Percentiles rank a stretch among this genome's conserved stretches.
Evolutionary conservation across 495 filamentous ascomycete genomes (phyloP).

Genomic region (Corynascus novoguineensis): DNA sequence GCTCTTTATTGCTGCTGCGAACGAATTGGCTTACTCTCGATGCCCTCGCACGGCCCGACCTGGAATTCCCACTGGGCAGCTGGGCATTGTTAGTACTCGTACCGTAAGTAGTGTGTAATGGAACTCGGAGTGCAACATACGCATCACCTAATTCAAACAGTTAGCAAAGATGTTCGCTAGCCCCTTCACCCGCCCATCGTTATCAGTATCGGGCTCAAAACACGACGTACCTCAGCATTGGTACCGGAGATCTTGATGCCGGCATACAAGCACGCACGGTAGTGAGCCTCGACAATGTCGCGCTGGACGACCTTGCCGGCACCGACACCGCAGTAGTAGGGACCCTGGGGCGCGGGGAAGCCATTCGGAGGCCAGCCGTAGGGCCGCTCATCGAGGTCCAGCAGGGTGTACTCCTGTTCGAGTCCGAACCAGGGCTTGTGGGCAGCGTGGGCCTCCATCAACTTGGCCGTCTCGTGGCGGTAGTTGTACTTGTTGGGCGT

Average conservation of each 20-base stretch:
- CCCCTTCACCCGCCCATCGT: no score
- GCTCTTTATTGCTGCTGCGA: slow-evolving; percentile 3
- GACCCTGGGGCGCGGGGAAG: slow-evolving; percentile 89
- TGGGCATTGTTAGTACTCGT: background rate
- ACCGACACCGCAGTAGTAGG: slow-evolving; percentile 99
- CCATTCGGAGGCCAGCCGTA: slow-evolving; percentile 81
- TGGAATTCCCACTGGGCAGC: slow-evolving; percentile 97
- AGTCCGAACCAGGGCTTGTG: slow-evolving; percentile 96
- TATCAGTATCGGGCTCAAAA: no score
- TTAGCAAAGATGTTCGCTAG: background rate
- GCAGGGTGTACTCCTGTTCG: slow-evolving; percentile 73
- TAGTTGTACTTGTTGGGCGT: slow-evolving; percentile 98
- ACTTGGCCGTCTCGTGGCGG: slow-evolving; percentile 59
- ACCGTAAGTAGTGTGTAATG: background rate
- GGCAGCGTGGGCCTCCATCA: slow-evolving; percentile 81
- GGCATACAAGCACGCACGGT: slow-evolving; percentile 92
- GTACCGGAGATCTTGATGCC: slow-evolving; percentile 93
- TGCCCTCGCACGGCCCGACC: slow-evolving; percentile 88
- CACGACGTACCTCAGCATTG: slow-evolving; percentile 82
- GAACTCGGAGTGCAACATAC: background rate
- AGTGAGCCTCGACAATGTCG: slow-evolving; percentile 98
- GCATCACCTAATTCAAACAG: slow-evolving; percentile 6
- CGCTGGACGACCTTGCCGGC: slow-evolving; percentile 96
- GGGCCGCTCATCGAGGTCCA: slow-evolving; percentile 78
- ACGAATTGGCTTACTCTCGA: slow-evolving; percentile 46